Percentiles rank a stretch among this genome's conserved stretches.
Conservation (phyloP, 2,329 filamentous ascomycete genomes). For the Colletotrichum tanaceti region DNA sequence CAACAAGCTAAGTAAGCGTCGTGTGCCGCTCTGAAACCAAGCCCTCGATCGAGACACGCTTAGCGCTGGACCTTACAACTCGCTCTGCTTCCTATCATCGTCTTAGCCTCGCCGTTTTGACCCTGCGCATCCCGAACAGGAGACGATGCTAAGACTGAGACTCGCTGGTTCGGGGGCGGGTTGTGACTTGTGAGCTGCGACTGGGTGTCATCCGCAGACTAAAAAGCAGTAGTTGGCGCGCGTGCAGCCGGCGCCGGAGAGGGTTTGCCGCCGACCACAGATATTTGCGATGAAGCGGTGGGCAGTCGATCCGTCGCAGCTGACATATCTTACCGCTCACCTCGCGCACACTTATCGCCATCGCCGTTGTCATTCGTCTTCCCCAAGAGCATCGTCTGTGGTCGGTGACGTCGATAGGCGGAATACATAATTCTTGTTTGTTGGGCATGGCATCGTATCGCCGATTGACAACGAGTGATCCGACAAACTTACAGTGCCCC, state of each 20-base stretch:
- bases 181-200: background rate
- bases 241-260: background rate
- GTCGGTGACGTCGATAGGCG: conserved; percentile 1
- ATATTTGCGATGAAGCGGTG: conserved; percentile 28
- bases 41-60: conserved; percentile 3
- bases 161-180: conserved; percentile 1
- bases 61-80: conserved; percentile 16
- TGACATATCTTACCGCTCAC: conserved; percentile 2
- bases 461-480: background rate
- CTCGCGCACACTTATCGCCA: background rate
- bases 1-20: conserved; percentile 1
- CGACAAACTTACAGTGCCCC: too few relatives aligned
- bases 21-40: conserved; percentile 9
- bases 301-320: conserved; percentile 23
- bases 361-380: background rate
- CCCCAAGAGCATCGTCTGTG: background rate
- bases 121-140: conserved; percentile 22
- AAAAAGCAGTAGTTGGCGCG: background rate
- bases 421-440: background rate
- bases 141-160: background rate
- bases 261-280: conserved; percentile 24
- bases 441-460: background rate
- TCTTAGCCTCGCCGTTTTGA: conserved; percentile 30
- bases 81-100: background rate
- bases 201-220: too few relatives aligned